phyloP scores from a whole-genome alignment of 1,284 basidiomycete genomes.

The Leccinum variabile region DNA sequence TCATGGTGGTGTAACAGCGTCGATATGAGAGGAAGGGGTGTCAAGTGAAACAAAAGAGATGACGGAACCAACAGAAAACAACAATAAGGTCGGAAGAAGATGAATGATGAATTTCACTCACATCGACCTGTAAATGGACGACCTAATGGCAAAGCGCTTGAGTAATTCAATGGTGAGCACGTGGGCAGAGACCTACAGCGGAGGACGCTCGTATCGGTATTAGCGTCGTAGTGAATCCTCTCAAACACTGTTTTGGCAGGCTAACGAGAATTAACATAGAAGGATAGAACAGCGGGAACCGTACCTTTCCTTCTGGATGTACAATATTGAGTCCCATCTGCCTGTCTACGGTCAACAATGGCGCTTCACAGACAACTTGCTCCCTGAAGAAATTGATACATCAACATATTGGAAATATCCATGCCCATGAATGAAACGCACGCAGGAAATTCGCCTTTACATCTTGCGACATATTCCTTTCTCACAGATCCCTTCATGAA shows the following conservation, averaged over 20 bases:
- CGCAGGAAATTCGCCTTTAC: slow-evolving; percentile 81
- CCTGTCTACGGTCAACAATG: slow-evolving; percentile 89
- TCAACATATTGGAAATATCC: neutral
- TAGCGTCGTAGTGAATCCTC: slow-evolving; percentile 79
- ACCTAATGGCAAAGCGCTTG: slow-evolving; percentile 45
- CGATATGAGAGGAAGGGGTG: neutral
- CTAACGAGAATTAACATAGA: slow-evolving; percentile 39
- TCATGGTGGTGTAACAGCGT: slow-evolving; percentile 8
- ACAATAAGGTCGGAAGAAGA: neutral
- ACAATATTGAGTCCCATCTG: slow-evolving; percentile 97
- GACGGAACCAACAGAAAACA: neutral
- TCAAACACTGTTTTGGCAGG: slow-evolving; percentile 90
- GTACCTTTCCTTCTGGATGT: slow-evolving; percentile 88
- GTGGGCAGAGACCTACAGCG: slow-evolving; percentile 59
- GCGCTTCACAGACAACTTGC: slow-evolving; percentile 82
- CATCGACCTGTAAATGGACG: slow-evolving; percentile 86
- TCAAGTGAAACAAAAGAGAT: neutral
- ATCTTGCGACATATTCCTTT: slow-evolving; percentile 92
- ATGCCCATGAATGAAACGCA: slow-evolving; percentile 39
- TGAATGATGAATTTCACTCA: slow-evolving; percentile 41
- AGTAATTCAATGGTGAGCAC: slow-evolving; percentile 10
- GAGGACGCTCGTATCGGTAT: slow-evolving; percentile 85
- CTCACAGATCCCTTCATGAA: slow-evolving; percentile 79
- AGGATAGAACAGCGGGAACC: slow-evolving; percentile 13
- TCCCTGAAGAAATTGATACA: slow-evolving; percentile 47